These are phyloP conservation scores for Xylariaceae sp. DNA, from an alignment of 2,329 filamentous ascomycete genomes.

Conservation along the genomic window DNA sequence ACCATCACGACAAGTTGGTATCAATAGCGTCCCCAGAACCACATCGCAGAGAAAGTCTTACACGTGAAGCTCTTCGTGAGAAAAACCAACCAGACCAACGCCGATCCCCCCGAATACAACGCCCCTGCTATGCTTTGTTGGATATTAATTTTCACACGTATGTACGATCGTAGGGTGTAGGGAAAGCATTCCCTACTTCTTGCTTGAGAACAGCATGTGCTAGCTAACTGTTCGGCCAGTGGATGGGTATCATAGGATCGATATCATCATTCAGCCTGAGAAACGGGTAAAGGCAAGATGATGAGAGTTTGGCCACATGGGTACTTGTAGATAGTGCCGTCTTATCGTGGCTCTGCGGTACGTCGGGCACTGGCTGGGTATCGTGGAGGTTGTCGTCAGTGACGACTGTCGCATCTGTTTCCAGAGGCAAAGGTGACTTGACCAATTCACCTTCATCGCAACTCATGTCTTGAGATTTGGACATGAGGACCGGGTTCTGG, in stretches of 20 bases:
- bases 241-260: conserved; percentile 26
- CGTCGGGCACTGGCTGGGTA: not conserved
- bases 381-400: not conserved
- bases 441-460: not conserved
- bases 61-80: not conserved
- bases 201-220: not conserved
- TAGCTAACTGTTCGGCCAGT: conserved; percentile 26
- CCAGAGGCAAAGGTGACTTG: not conserved
- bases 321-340: not conserved
- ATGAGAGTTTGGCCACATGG: conserved; percentile 19
- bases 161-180: conserved; percentile 3
- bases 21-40: not conserved
- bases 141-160: conserved; percentile 13
- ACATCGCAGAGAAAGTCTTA: not conserved
- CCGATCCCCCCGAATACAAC: conserved; percentile 12
- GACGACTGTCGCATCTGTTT: not conserved
- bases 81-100: not conserved
- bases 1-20: not conserved
- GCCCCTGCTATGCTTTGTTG: conserved; percentile 26
- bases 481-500: conserved; percentile 40
- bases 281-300: conserved; percentile 39
- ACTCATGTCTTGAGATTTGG: not conserved
- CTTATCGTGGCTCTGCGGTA: not conserved
- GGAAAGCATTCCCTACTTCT: not conserved
- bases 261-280: conserved; percentile 38